Evolutionary conservation across 2,329 filamentous ascomycete genomes (phyloP).

Genomic region (Penicillium frequentans): DNA sequence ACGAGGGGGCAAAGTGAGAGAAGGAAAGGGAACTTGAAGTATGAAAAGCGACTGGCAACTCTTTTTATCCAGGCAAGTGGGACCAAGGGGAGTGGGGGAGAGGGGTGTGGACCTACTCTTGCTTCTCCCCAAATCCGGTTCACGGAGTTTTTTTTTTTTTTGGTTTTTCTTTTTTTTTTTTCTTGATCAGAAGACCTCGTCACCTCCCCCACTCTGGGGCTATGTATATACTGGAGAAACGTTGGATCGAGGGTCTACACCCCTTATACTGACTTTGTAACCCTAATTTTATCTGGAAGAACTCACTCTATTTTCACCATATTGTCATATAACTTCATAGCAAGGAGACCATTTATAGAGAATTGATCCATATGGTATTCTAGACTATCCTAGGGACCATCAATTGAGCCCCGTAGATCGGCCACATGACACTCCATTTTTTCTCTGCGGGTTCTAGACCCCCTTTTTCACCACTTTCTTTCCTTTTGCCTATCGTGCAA

Average conservation of each 20-base stretch:
- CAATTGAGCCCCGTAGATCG: slow-evolving; percentile 21
- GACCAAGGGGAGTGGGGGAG: slow-evolving; percentile 3
- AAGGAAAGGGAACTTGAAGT: slow-evolving; percentile 7
- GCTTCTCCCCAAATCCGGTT: slow-evolving; percentile 24
- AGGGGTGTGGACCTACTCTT: slow-evolving; percentile 1
- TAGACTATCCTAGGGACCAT: no score
- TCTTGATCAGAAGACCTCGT: slow-evolving; percentile 36
- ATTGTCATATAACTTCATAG: not conserved
- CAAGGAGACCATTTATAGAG: not conserved
- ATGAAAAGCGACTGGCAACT: slow-evolving; percentile 7
- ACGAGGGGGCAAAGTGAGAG: slow-evolving; percentile 25
- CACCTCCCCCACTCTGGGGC: slow-evolving; percentile 21
- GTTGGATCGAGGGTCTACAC: not conserved
- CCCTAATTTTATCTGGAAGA: not conserved
- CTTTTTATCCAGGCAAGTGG: slow-evolving; percentile 29
- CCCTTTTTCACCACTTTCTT: slow-evolving; percentile 2
- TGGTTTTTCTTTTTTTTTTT: slow-evolving; percentile 16
- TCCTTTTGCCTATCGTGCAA: not conserved
- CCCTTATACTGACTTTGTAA: not conserved
- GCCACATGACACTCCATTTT: slow-evolving; percentile 27
- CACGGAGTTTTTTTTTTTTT: slow-evolving; percentile 25
- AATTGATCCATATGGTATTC: no score
- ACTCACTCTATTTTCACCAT: not conserved
- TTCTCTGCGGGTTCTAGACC: slow-evolving; percentile 22
- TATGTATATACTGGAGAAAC: slow-evolving; percentile 3